Conservation (phyloP, 225 moss, liverwort and hornwort species). For the Bryoerythrophyllum caledonicum region DNA sequence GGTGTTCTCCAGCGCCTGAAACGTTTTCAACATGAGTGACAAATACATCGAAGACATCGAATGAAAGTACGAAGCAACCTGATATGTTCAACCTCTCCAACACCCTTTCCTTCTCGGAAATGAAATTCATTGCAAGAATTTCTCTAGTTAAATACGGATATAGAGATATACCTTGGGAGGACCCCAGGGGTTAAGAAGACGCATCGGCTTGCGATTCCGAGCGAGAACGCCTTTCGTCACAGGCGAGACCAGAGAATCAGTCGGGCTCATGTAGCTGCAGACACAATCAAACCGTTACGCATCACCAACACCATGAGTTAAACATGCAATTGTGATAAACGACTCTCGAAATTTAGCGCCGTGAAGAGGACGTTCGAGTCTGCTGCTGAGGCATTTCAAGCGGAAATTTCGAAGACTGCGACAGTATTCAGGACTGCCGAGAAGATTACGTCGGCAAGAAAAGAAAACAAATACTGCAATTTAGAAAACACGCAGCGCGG, state of each 20-base stretch:
- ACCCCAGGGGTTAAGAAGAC: slow-evolving; percentile 70
- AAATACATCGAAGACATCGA: too few relatives aligned
- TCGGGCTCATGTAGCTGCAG: slow-evolving; percentile 92
- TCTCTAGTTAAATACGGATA: neutral
- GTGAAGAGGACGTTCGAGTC: neutral
- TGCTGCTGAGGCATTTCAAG: neutral
- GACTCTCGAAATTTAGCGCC: neutral
- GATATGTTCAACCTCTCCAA: too few relatives aligned
- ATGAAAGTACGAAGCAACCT: neutral
- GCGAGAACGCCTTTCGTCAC: slow-evolving; percentile 81
- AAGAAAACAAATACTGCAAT: neutral
- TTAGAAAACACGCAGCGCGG: neutral
- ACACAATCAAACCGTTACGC: slow-evolving; percentile 14
- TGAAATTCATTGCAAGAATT: neutral
- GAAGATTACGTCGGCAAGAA: too few relatives aligned
- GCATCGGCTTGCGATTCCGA: slow-evolving; percentile 72
- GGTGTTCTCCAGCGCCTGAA: slow-evolving; percentile 76
- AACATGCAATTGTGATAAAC: neutral
- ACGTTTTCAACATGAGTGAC: neutral
- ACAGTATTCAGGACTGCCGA: neutral
- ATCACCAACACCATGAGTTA: neutral
- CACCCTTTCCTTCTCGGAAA: neutral
- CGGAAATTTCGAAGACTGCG: neutral
- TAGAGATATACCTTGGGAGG: slow-evolving; percentile 63
- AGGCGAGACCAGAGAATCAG: slow-evolving; percentile 89